A percentile compares a stretch with the other conserved stretches of the same genome.
These are phyloP conservation scores for Zelopaecilomyces penicillatus DNA, from an alignment of 2,329 filamentous ascomycete genomes.

Conservation along the genomic window DNA sequence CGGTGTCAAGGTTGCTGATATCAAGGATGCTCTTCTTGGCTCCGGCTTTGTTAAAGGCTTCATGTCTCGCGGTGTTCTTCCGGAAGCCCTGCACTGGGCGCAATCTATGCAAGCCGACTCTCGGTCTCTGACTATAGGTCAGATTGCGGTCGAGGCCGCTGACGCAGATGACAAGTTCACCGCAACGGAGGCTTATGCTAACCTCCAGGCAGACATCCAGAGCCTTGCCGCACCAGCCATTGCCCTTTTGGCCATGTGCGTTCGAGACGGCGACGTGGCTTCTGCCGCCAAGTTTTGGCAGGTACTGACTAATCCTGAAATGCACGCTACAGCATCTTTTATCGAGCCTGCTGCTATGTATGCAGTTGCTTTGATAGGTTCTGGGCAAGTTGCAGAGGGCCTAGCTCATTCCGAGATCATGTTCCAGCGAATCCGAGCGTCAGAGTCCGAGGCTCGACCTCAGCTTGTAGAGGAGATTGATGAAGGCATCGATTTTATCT, in stretches of 20 bases:
- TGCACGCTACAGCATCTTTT: slow-evolving; percentile 53
- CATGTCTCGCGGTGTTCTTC: slow-evolving; percentile 59
- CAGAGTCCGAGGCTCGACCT: slow-evolving; percentile 38
- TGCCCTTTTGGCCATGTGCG: slow-evolving; percentile 77
- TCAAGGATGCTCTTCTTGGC: slow-evolving; percentile 64
- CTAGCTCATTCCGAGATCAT: slow-evolving; percentile 72
- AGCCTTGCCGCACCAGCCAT: slow-evolving; percentile 54
- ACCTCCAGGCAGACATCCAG: slow-evolving; percentile 43
- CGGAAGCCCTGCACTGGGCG: slow-evolving; percentile 67
- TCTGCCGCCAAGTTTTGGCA: slow-evolving; percentile 76
- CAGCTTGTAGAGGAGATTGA: slow-evolving; percentile 74
- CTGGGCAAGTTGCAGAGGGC: slow-evolving; percentile 75
- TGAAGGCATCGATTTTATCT: slow-evolving; percentile 67
- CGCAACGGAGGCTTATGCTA: slow-evolving; percentile 58
- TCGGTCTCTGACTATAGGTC: slow-evolving; percentile 56
- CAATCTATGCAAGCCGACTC: slow-evolving; percentile 51
- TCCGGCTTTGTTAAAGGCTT: slow-evolving; percentile 74
- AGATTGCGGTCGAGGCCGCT: slow-evolving; percentile 69
- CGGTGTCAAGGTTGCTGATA: slow-evolving; percentile 46
- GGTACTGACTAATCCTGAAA: slow-evolving; percentile 55
- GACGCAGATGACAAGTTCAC: slow-evolving; percentile 65
- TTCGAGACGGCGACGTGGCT: slow-evolving; percentile 72
- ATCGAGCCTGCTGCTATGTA: slow-evolving; percentile 91
- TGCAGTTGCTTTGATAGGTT: slow-evolving; percentile 75
- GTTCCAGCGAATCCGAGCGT: slow-evolving; percentile 72